Base-by-base conservation (phyloP, 2,329 filamentous ascomycete species). In the Penicillium decumbens region DNA sequence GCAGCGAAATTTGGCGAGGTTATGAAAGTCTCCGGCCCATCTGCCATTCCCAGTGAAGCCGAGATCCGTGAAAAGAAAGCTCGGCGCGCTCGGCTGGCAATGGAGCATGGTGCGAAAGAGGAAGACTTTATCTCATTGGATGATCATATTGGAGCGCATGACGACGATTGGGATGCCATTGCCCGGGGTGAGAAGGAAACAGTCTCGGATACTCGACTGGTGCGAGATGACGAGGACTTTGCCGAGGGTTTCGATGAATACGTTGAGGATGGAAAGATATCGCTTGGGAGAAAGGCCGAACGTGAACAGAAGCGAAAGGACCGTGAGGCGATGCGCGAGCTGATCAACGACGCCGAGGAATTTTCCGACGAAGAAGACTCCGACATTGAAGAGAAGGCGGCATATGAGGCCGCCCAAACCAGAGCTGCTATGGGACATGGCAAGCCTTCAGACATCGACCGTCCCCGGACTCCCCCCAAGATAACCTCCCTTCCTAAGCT, bases 191-290 rank as follows among this genome's bases (percentile, higher is more conserved):
- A 15, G 81, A 82, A 60, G 82, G 82, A 33, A 56, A 82, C 84
- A 60, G 82, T 86, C 56, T 80, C 82, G 29, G 80, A 90, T 53
- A 87, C 86, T 5, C 80, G 92, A 1, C 78, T 97, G 1, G 80
- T 90, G 5, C 81, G 79, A 37, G 90, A 96, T 29, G 92, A 97
- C 60, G 92, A 97, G 65, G 89, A 97, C 63, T 80, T 96, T 0
- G 88, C 88, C 32, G 93, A 97, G 72, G 91, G 90, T 0, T 97
- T 95, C 60, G 92, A 97, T 52, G 86, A 92, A 47, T 95, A 88
- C 61, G 88, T 93, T 7, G 88, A 93, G 35, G 89, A 95, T 64
- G 89, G 88, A 7, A 82, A 82, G 6, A 81, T 96, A 8, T 81
- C 88, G 1, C 76, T 96, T 0, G 89, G 90, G 29, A 83, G 80